Percentiles rank a stretch among this genome's conserved stretches.
These are phyloP conservation scores for Chrysopogon serrulatus DNA, from an alignment of 176 grass and related monocot genomes.

Conservation along the genomic window DNA sequence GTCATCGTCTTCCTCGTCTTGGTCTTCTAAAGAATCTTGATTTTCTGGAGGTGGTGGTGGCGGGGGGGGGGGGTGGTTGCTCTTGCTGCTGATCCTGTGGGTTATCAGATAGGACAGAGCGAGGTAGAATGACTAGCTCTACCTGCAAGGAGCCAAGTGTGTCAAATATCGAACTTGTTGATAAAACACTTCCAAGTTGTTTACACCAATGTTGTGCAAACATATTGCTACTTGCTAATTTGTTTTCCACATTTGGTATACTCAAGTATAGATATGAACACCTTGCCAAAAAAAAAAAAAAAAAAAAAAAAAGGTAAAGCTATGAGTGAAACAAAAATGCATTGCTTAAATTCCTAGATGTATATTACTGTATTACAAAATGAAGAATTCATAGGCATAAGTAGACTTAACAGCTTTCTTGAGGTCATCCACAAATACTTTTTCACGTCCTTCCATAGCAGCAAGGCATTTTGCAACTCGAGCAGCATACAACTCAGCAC, in stretches of 20 bases:
- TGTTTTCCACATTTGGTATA: constrained; percentile 10
- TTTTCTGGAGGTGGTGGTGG: constrained; percentile 87
- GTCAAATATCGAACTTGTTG: constrained; percentile 14
- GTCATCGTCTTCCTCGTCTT: constrained; percentile 90
- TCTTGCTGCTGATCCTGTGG: constrained; percentile 92
- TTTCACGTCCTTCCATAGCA: constrained; percentile 94
- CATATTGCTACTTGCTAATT: not conserved
- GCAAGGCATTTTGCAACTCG: constrained; percentile 99
- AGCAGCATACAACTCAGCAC: constrained; percentile 96
- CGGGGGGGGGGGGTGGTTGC: constrained; percentile 71
- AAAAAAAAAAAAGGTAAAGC: not conserved
- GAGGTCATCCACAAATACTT: constrained; percentile 96
- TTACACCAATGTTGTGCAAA: not conserved
- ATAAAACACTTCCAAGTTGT: not conserved
- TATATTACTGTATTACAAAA: constrained; percentile 16
- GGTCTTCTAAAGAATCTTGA: constrained; percentile 83
- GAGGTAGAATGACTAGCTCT: constrained; percentile 95
- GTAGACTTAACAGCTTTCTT: constrained; percentile 96
- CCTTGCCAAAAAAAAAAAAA: not conserved
- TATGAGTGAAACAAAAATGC: constrained; percentile 1
- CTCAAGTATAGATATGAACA: constrained; percentile 11
- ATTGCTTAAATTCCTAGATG: not conserved
- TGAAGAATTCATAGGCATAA: constrained; percentile 12
- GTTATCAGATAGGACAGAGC: constrained; percentile 85
- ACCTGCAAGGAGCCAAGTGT: constrained; percentile 48